These are phyloP conservation scores for Sugiyamaella japonica DNA, from an alignment of 1,139 yeast genomes.

Conservation along the genomic window DNA sequence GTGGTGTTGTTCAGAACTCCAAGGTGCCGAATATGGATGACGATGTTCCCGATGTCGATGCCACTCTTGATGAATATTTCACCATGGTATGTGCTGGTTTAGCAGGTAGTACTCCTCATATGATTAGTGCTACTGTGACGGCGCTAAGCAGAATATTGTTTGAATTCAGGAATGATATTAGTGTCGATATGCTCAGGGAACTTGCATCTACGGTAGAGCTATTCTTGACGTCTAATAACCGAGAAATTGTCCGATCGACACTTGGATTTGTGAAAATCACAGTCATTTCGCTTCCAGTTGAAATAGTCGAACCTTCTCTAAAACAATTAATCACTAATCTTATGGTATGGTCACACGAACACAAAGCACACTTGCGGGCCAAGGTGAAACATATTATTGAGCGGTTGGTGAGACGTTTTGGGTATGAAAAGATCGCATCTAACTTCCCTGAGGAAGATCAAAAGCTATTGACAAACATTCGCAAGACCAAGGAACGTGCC, in stretches of 20 bases:
- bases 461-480: slow-evolving; percentile 79
- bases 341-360: slow-evolving; percentile 93
- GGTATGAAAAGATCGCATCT: slow-evolving; percentile 73
- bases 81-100: slow-evolving; percentile 96
- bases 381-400: slow-evolving; percentile 92
- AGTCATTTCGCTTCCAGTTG: slow-evolving; percentile 80
- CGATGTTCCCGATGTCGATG: slow-evolving; percentile 59
- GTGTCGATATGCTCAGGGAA: slow-evolving; percentile 61
- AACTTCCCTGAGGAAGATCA: slow-evolving; percentile 88
- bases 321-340: slow-evolving; percentile 65
- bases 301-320: slow-evolving; percentile 66
- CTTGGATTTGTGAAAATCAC: slow-evolving; percentile 94
- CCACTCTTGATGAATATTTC: slow-evolving; percentile 76
- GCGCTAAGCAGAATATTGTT: slow-evolving; percentile 84
- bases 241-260: slow-evolving; percentile 92
- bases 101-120: slow-evolving; percentile 89
- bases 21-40: slow-evolving; percentile 69
- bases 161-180: slow-evolving; percentile 72
- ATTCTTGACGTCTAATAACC: slow-evolving; percentile 83
- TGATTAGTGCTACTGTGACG: slow-evolving; percentile 94
- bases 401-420: slow-evolving; percentile 85
- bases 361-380: slow-evolving; percentile 88
- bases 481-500: slow-evolving; percentile 80
- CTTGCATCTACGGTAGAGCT: slow-evolving; percentile 85
- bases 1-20: slow-evolving; percentile 67